phyloP scores from a whole-genome alignment of 768 basidiomycete genomes.

The Cubamyces lactineus region DNA sequence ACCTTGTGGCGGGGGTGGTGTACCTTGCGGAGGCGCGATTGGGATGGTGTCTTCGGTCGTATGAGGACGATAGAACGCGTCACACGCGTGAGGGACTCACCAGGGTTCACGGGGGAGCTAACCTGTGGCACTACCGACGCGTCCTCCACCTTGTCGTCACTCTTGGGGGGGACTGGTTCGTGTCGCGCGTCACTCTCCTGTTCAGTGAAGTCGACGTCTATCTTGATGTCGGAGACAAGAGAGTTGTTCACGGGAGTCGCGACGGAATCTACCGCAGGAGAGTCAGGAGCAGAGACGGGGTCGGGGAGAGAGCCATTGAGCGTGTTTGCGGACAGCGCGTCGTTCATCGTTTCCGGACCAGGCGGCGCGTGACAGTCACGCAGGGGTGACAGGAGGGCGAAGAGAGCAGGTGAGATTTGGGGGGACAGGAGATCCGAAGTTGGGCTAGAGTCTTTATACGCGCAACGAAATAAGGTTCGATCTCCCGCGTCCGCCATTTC shows the following conservation, averaged over 20 bases:
- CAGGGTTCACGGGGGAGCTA: conserved; percentile 50
- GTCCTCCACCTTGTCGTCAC: conserved; percentile 46
- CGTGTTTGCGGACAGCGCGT: conserved; percentile 43
- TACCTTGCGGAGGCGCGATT: conserved; percentile 48
- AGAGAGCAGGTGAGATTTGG: conserved; percentile 59
- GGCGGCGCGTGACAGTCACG: conserved; percentile 75
- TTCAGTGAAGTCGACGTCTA: conserved; percentile 62
- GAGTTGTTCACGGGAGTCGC: conserved; percentile 60
- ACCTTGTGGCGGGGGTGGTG: conserved; percentile 49
- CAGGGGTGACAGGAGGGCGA: conserved; percentile 38
- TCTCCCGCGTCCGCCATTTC: conserved; percentile 61
- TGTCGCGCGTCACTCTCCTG: conserved; percentile 71
- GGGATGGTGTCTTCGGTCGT: conserved; percentile 45
- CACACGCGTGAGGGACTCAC: conserved; percentile 38
- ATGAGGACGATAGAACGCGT: conserved; percentile 23
- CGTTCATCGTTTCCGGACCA: conserved; percentile 53
- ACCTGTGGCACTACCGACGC: conserved; percentile 50
- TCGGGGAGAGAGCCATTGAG: conserved; percentile 31
- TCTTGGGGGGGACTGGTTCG: conserved; percentile 57
- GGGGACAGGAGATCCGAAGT: conserved; percentile 66
- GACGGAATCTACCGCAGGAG: conserved; percentile 52
- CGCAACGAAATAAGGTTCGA: conserved; percentile 82
- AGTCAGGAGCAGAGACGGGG: conserved; percentile 35
- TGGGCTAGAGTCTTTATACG: conserved; percentile 80
- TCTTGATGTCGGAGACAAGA: conserved; percentile 58